Base-by-base conservation (phyloP, 106 monocot species). In the Dendrobium huoshanense region DNA sequence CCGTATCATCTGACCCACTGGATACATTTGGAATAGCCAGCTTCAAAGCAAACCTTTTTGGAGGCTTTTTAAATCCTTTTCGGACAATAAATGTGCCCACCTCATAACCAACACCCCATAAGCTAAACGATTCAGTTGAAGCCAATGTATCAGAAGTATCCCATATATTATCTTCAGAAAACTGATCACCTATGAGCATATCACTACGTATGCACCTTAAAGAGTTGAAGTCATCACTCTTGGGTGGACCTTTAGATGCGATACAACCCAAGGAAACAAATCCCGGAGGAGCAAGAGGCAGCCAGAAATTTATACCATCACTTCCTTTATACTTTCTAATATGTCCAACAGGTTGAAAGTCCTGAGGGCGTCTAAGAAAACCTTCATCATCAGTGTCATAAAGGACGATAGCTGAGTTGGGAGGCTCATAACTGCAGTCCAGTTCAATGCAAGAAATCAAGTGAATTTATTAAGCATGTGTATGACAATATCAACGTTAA, bases 161-260 rank as follows among this genome's bases (percentile, higher is more conserved):
- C 99, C 99, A 99, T 74, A 95, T 81, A 54, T 95, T 99, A 83
- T 95, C 93, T 76, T 91, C 89, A 67, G 92, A 75, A 85, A 99
- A 99, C 47, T 87, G 87, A 80, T 88, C 90, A 4, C 93, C 88
- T 40, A 87, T 56, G 51, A 99, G 89, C 92, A 95, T 93, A 81
- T 99, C 99, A 86, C 88, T 90, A 27, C 99, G 91, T 81, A 99
- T 85, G 80, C 99, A 99, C 79, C 95, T 92, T 84, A 95, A 82
- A 33, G 81, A 84, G 47, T 83, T 79, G n/a, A 99, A 82, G 9
- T 88, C 93, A 11, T 77, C 79, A 48, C 76, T 49, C 78, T 84
- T 93, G 25, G 93, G 99, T 49, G 82, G 27, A 72, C 84, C 87
- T 80, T 88, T 99, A 72, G 87, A 93, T 77, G 91, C 99, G 82